phyloP scores from a whole-genome alignment of 2,329 filamentous ascomycete genomes.

The Xylaria arbuscula region DNA sequence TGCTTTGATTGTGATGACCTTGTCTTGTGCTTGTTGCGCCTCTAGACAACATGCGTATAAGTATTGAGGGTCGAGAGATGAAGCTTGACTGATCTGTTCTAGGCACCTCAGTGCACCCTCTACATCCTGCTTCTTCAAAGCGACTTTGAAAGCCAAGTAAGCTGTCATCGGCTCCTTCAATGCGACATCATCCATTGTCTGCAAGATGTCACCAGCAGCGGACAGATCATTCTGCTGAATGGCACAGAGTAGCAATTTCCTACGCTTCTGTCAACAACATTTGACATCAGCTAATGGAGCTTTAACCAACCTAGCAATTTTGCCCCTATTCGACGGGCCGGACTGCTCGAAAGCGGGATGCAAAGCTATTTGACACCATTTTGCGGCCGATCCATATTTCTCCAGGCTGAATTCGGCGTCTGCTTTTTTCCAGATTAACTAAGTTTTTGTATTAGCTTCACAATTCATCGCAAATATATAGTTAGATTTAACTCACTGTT shows the following conservation, averaged over 20 bases:
- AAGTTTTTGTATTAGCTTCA: slow-evolving; percentile 29
- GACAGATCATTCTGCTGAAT: slow-evolving; percentile 67
- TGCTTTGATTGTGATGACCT: slow-evolving; percentile 66
- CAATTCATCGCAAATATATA: background rate
- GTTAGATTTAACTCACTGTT: slow-evolving; percentile 60
- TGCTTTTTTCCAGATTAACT: slow-evolving; percentile 87
- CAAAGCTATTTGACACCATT: slow-evolving; percentile 78
- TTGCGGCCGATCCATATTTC: slow-evolving; percentile 65
- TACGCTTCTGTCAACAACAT: slow-evolving; percentile 50
- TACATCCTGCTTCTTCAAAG: slow-evolving; percentile 68
- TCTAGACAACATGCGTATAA: slow-evolving; percentile 85
- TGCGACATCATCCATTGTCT: slow-evolving; percentile 67
- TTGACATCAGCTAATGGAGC: background rate
- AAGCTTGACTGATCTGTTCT: slow-evolving; percentile 64
- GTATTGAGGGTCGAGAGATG: slow-evolving; percentile 67
- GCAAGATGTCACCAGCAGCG: slow-evolving; percentile 65
- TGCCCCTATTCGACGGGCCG: slow-evolving; percentile 73
- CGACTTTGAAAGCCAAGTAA: slow-evolving; percentile 81
- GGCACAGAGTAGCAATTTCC: slow-evolving; percentile 79
- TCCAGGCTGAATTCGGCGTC: slow-evolving; percentile 67
- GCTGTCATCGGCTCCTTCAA: slow-evolving; percentile 73
- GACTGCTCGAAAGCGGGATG: slow-evolving; percentile 74
- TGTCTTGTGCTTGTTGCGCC: slow-evolving; percentile 74
- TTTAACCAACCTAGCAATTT: slow-evolving; percentile 69
- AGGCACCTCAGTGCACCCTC: slow-evolving; percentile 73